Evolutionary conservation across 768 basidiomycete species (phyloP).

Genomic region (Clathrus columnatus): DNA sequence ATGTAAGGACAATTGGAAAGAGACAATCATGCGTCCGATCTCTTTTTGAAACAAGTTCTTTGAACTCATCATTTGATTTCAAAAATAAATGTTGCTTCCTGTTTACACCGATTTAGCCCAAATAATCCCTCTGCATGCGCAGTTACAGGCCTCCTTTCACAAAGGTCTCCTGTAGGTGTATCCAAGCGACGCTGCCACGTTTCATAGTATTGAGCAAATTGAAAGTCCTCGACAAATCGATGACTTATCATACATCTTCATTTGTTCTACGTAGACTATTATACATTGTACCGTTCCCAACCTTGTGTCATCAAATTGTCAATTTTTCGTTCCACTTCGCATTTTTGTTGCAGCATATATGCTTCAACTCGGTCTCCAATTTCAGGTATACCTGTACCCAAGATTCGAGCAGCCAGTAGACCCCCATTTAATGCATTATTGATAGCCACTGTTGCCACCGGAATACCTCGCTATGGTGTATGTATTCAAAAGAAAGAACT

Average conservation of each 20-base stretch:
- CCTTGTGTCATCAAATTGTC: constrained; percentile 68
- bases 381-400: constrained; percentile 62
- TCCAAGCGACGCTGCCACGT: too few relatives aligned
- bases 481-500: neutral
- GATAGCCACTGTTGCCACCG: constrained; percentile 95
- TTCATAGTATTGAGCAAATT: neutral
- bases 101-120: too few relatives aligned
- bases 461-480: constrained; percentile 72
- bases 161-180: too few relatives aligned
- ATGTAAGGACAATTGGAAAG: too few relatives aligned
- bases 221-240: neutral
- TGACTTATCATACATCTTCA: too few relatives aligned
- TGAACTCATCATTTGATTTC: too few relatives aligned
- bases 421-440: constrained; percentile 93
- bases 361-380: constrained; percentile 59
- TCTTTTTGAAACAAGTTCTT: too few relatives aligned
- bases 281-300: constrained; percentile 74
- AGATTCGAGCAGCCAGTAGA: constrained; percentile 83
- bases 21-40: too few relatives aligned
- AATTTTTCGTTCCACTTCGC: constrained; percentile 73
- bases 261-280: constrained; percentile 13
- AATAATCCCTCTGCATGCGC: too few relatives aligned
- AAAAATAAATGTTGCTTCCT: too few relatives aligned
- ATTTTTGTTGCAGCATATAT: constrained; percentile 62
- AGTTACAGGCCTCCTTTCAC: too few relatives aligned